Conservation (phyloP, 257 asterid genomes). For the Gardenia jasminoides region DNA sequence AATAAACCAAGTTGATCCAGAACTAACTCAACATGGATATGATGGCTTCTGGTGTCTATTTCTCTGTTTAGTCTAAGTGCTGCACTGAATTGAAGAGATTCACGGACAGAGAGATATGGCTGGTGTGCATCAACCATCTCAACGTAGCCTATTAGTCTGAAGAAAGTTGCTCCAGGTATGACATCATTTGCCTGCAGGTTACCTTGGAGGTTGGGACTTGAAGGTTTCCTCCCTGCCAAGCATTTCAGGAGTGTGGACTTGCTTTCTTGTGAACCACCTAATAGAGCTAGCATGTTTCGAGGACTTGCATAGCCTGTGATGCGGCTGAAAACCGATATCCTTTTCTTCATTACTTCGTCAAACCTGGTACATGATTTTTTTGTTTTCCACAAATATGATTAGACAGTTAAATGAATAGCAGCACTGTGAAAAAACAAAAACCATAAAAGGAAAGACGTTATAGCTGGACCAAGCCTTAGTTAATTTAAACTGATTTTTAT, state of each 20-base stretch:
- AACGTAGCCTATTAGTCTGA: slow-evolving; percentile 15
- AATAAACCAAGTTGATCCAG: slow-evolving; percentile 12
- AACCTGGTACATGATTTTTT: neutral
- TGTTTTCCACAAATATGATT: neutral
- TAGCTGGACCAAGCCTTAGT: neutral
- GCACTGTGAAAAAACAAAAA: neutral
- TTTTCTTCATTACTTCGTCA: slow-evolving; percentile 1
- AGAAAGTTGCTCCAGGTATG: slow-evolving; percentile 15
- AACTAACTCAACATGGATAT: slow-evolving; percentile 16
- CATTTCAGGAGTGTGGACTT: slow-evolving; percentile 17
- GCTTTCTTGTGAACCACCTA: slow-evolving; percentile 15
- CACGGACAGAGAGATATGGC: slow-evolving; percentile 17
- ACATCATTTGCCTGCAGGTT: slow-evolving; percentile 9
- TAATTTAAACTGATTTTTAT: neutral
- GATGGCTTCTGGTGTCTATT: slow-evolving; percentile 11
- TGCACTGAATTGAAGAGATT: slow-evolving; percentile 20
- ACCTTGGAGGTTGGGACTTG: neutral
- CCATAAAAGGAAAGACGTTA: neutral
- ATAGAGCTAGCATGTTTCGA: slow-evolving; percentile 14
- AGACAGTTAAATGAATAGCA: too few relatives aligned
- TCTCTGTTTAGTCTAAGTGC: slow-evolving; percentile 11
- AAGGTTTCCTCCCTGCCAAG: slow-evolving; percentile 16
- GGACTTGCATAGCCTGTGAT: slow-evolving; percentile 15
- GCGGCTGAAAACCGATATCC: neutral
- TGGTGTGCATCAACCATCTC: slow-evolving; percentile 21